These are phyloP conservation scores for Aspergillus olivimuriae DNA, from an alignment of 495 filamentous ascomycete species.

Conservation along the genomic window DNA sequence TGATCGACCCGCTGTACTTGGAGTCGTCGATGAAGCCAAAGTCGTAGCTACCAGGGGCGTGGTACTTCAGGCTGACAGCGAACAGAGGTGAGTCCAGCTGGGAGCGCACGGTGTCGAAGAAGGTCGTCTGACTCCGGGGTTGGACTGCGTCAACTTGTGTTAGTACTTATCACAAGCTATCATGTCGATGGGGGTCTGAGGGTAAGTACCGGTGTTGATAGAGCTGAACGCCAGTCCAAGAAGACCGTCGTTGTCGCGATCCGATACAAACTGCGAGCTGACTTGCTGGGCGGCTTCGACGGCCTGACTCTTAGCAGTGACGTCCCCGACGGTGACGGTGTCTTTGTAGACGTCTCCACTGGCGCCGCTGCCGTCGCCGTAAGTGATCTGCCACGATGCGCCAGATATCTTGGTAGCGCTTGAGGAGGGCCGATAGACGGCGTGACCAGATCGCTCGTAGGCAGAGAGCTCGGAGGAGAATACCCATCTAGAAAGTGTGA, in stretches of 20 bases:
- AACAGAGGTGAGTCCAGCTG: constrained; percentile 57
- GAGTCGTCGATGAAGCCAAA: constrained; percentile 64
- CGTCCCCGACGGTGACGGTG: constrained; percentile 57
- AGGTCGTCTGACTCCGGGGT: constrained; percentile 59
- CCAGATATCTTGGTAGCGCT: constrained; percentile 46
- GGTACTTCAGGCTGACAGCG: constrained; percentile 60
- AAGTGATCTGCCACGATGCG: constrained; percentile 58
- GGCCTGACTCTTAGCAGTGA: constrained; percentile 58
- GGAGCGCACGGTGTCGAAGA: constrained; percentile 63
- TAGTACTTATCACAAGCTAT: too few species aligned
- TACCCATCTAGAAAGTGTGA: constrained; percentile 35
- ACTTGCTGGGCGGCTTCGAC: constrained; percentile 62
- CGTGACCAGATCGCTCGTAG: constrained; percentile 49
- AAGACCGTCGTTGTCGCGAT: constrained; percentile 60
- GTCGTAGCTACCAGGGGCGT: constrained; percentile 59
- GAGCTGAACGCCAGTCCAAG: constrained; percentile 65
- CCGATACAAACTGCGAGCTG: constrained; percentile 51
- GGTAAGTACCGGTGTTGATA: constrained; percentile 51
- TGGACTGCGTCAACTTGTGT: constrained; percentile 25
- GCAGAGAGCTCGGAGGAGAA: constrained; percentile 44
- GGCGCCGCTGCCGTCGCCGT: constrained; percentile 65
- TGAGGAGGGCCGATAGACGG: constrained; percentile 51
- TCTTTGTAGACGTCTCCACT: constrained; percentile 65
- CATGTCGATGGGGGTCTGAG: too few species aligned
- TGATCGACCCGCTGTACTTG: constrained; percentile 58